Conservation (phyloP, 495 filamentous ascomycete genomes). For the Neurospora tetrasperma region DNA sequence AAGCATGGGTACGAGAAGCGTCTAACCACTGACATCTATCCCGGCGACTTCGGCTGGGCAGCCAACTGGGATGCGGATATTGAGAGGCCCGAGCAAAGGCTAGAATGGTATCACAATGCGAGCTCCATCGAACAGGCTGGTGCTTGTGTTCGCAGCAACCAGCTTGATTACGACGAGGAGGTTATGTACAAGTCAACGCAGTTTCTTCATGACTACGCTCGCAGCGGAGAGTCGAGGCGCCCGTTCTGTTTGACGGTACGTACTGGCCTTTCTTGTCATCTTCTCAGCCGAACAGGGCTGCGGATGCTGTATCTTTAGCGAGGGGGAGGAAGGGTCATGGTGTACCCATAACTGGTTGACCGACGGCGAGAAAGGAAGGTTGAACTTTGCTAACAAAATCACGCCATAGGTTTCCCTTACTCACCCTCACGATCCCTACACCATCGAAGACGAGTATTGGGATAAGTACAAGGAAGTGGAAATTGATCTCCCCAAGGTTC, state of each 20-base stretch:
- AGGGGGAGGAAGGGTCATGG: not conserved
- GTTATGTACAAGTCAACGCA: conserved; percentile 77
- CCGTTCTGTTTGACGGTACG: conserved; percentile 72
- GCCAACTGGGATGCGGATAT: conserved; percentile 64
- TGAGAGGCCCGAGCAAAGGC: conserved; percentile 58
- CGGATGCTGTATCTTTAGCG: not conserved
- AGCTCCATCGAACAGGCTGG: conserved; percentile 81
- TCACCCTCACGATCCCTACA: conserved; percentile 86
- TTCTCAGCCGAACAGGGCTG: not conserved
- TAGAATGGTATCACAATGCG: conserved; percentile 90
- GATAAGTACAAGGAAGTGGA: conserved; percentile 81
- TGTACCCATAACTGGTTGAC: conserved; percentile 4
- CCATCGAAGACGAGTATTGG: conserved; percentile 82
- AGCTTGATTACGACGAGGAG: conserved; percentile 91
- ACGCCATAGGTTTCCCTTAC: conserved; percentile 60
- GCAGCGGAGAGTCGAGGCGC: conserved; percentile 51
- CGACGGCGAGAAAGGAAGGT: not conserved
- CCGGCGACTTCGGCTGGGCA: conserved; percentile 80
- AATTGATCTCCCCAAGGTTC: conserved; percentile 64
- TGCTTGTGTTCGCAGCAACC: conserved; percentile 72
- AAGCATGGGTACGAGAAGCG: conserved; percentile 82
- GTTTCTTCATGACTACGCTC: conserved; percentile 75
- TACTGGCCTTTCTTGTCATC: not conserved
- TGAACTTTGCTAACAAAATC: not conserved
- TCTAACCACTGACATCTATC: conserved; percentile 87